phyloP scores from a whole-genome alignment of 2,329 filamentous ascomycete genomes.

The Elsinoe ampelina region DNA sequence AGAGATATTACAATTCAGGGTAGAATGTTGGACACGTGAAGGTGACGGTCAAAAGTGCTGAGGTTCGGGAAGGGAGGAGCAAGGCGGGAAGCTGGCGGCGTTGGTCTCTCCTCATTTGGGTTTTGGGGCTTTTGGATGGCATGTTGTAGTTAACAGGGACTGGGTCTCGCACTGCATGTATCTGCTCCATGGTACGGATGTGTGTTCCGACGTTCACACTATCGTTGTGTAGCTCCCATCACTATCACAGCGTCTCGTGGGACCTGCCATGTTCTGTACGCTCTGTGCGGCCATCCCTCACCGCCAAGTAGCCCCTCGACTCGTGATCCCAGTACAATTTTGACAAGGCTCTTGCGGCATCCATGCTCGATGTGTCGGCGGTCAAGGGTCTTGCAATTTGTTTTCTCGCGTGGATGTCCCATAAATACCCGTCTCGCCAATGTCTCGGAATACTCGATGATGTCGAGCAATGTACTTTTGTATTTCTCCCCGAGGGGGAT shows the following conservation, averaged over 20 bases:
- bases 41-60: not conserved
- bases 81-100: slow-evolving; percentile 4
- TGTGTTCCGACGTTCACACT: not conserved
- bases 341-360: no score
- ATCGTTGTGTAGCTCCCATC: not conserved
- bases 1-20: slow-evolving; percentile 4
- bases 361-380: not conserved
- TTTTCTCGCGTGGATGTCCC: not conserved
- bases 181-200: not conserved
- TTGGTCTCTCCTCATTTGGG: slow-evolving; percentile 3
- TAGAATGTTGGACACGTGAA: not conserved
- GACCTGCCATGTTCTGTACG: slow-evolving; percentile 1
- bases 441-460: not conserved
- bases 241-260: not conserved
- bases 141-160: not conserved
- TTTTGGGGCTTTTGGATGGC: not conserved
- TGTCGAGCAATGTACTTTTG: not conserved
- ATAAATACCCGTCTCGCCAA: not conserved
- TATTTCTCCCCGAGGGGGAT: not conserved
- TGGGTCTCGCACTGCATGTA: not conserved
- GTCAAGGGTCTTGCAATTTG: not conserved
- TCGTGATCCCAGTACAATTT: not conserved
- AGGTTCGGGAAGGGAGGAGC: not conserved
- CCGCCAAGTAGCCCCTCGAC: not conserved
- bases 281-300: not conserved